A percentile compares a stretch with the other conserved stretches of the same genome.
These are phyloP conservation scores for Saccharomycopsis hybrid DNA, from an alignment of 1,139 yeast genomes.

Conservation along the genomic window DNA sequence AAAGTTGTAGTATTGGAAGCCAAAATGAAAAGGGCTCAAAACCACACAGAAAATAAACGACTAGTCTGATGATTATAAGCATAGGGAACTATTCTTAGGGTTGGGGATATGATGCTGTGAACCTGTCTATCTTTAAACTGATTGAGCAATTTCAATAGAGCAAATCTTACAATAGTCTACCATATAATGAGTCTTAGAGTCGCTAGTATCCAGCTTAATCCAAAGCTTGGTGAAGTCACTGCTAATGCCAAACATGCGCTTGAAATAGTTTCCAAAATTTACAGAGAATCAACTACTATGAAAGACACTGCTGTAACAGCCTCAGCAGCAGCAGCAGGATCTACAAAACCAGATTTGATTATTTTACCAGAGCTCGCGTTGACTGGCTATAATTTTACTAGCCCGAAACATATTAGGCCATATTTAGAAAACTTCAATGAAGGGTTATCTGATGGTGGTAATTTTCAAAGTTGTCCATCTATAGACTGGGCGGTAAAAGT, in stretches of 20 bases:
- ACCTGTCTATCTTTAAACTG: no score
- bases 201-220: conserved; percentile 66
- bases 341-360: conserved; percentile 47
- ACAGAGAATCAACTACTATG: no score
- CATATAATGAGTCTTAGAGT: conserved; percentile 38
- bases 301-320: no score
- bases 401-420: conserved; percentile 49
- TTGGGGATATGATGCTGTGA: no score
- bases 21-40: no score
- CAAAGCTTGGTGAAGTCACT: conserved; percentile 53
- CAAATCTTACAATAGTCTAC: no score
- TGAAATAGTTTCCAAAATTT: conserved; percentile 32
- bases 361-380: conserved; percentile 81
- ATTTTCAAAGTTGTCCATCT: conserved; percentile 35
- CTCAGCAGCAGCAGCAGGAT: conserved; percentile 22
- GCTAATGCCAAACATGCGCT: conserved; percentile 47
- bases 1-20: no score
- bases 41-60: no score
- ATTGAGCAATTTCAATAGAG: no score
- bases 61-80: no score
- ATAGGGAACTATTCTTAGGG: no score
- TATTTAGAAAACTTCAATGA: conserved; percentile 40
- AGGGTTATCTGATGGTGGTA: background rate
- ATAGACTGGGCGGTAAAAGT: conserved; percentile 51
- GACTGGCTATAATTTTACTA: conserved; percentile 73